Conservation (phyloP, 2,329 filamentous ascomycete species). For the Aspergillus caelatus region DNA sequence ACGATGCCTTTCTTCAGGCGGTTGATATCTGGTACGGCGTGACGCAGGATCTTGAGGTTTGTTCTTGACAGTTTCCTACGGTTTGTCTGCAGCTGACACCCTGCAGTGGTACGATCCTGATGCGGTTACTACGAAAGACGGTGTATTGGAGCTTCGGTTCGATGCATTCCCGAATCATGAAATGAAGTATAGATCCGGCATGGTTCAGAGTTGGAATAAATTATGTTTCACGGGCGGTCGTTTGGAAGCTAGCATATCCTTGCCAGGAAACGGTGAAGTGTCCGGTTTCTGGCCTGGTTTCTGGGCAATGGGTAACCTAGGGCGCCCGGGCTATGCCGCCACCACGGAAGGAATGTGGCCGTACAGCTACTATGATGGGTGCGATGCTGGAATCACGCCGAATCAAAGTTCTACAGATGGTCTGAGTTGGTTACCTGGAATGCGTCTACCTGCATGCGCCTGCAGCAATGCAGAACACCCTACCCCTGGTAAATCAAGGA, state of each 20-base stretch:
- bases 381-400: slow-evolving; percentile 70
- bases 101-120: slow-evolving; percentile 71
- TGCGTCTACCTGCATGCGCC: slow-evolving; percentile 70
- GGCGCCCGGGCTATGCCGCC: slow-evolving; percentile 67
- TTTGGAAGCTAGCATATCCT: slow-evolving; percentile 69
- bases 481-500: slow-evolving; percentile 64
- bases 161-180: slow-evolving; percentile 67
- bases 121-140: slow-evolving; percentile 64
- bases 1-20: slow-evolving; percentile 70
- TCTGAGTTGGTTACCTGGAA: slow-evolving; percentile 68
- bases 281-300: slow-evolving; percentile 75
- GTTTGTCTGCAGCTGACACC: slow-evolving; percentile 10
- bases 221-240: slow-evolving; percentile 73
- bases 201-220: slow-evolving; percentile 75
- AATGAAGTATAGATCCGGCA: slow-evolving; percentile 70
- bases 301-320: slow-evolving; percentile 76
- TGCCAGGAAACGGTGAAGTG: slow-evolving; percentile 68
- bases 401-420: slow-evolving; percentile 72
- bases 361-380: slow-evolving; percentile 70
- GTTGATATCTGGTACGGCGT: slow-evolving; percentile 74
- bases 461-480: slow-evolving; percentile 68
- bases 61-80: slow-evolving; percentile 7
- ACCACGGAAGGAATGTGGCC: slow-evolving; percentile 76
- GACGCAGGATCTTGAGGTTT: slow-evolving; percentile 67
- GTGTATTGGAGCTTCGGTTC: slow-evolving; percentile 65